Evolutionary conservation across 345 rosid species (phyloP).

Genomic region (Microthlaspi erraticum): DNA sequence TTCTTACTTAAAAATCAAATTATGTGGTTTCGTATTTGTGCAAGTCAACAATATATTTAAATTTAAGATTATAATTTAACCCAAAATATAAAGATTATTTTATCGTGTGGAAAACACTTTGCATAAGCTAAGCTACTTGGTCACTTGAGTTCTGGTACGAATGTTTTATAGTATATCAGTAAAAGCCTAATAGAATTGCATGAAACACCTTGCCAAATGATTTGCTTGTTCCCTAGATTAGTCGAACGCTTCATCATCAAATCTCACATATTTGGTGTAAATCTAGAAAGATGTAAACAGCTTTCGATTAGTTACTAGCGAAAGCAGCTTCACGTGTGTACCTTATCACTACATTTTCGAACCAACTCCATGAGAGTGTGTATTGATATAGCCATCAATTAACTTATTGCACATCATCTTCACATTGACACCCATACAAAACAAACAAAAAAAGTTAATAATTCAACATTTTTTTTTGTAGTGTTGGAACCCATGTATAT

Average conservation of each 20-base stretch:
- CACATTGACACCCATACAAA: no score
- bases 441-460: no score
- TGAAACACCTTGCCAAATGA: not conserved
- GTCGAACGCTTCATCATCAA: not conserved
- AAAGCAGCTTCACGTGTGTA: not conserved
- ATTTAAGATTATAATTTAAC: not conserved
- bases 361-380: not conserved
- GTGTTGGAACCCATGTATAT: no score
- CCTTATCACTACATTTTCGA: not conserved
- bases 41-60: not conserved
- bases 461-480: no score
- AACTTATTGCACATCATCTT: not conserved
- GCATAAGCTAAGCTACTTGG: not conserved
- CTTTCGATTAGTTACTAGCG: not conserved
- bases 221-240: not conserved
- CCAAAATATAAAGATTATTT: not conserved
- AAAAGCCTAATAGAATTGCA: not conserved
- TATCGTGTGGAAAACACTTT: not conserved
- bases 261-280: not conserved
- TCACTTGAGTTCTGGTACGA: not conserved
- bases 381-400: not conserved
- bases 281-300: not conserved
- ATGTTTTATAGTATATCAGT: not conserved
- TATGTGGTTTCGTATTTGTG: not conserved
- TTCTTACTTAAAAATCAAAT: not conserved